phyloP scores from a whole-genome alignment of 495 filamentous ascomycete species.

The Evernia prunastri region DNA sequence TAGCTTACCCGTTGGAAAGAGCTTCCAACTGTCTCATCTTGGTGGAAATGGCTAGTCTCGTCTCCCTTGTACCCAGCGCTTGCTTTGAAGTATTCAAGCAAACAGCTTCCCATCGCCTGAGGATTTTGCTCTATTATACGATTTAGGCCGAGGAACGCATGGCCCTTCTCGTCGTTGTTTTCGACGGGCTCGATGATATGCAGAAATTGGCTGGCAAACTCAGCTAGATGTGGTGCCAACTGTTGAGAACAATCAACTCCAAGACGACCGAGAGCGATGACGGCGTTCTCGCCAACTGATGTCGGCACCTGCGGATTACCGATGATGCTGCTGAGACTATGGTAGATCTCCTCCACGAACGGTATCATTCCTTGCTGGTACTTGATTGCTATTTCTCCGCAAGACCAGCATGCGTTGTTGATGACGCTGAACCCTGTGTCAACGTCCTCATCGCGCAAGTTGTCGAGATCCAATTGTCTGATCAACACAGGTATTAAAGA shows the following conservation, averaged over 20 bases:
- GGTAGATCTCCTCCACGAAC: slow-evolving; percentile 69
- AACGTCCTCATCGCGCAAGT: slow-evolving; percentile 64
- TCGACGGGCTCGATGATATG: slow-evolving; percentile 75
- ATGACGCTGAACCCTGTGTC: slow-evolving; percentile 79
- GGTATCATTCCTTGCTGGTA: slow-evolving; percentile 74
- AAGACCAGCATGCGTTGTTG: slow-evolving; percentile 98
- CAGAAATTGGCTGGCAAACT: slow-evolving; percentile 76
- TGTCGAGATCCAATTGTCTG: slow-evolving; percentile 76
- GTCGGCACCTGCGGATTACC: slow-evolving; percentile 77
- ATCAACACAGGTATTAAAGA: slow-evolving; percentile 72
- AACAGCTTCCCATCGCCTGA: slow-evolving; percentile 78
- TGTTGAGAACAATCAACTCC: slow-evolving; percentile 73
- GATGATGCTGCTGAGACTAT: slow-evolving; percentile 69
- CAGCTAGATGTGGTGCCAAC: slow-evolving; percentile 73
- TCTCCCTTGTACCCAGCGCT: slow-evolving; percentile 68
- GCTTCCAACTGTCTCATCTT: slow-evolving; percentile 45
- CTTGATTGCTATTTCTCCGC: slow-evolving; percentile 86
- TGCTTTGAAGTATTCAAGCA: slow-evolving; percentile 77
- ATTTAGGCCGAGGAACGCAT: slow-evolving; percentile 85
- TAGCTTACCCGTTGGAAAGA: slow-evolving; percentile 48
- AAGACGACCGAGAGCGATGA: slow-evolving; percentile 83
- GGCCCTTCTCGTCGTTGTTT: slow-evolving; percentile 88
- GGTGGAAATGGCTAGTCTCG: slow-evolving; percentile 37
- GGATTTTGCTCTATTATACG: slow-evolving; percentile 80
- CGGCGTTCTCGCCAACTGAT: slow-evolving; percentile 90